These are phyloP conservation scores for Suhomyces choctaworum DNA, from an alignment of 1,139 yeast genomes.

Conservation along the genomic window DNA sequence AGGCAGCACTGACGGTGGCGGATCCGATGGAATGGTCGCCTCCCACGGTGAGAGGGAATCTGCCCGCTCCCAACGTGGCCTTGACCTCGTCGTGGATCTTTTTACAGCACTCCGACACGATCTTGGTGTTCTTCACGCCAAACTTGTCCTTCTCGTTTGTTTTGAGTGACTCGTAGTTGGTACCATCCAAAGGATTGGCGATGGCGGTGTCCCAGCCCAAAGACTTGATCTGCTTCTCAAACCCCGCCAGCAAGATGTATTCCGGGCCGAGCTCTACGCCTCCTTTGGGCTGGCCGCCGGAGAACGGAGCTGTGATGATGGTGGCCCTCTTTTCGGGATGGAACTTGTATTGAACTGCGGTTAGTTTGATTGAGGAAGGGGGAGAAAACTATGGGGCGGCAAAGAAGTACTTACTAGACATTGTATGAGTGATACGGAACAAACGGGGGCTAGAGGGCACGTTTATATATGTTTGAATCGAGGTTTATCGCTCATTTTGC, in stretches of 20 bases:
- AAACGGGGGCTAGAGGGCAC: neutral
- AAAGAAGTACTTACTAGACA: constrained; percentile 14
- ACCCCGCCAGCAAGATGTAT: constrained; percentile 70
- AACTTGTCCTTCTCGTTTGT: constrained; percentile 47
- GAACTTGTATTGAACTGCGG: constrained; percentile 43
- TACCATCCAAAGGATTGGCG: constrained; percentile 56
- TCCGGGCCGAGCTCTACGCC: constrained; percentile 97
- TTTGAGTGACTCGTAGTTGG: constrained; percentile 44
- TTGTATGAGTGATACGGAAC: constrained; percentile 1
- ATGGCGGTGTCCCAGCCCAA: constrained; percentile 73
- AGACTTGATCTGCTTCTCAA: constrained; percentile 57
- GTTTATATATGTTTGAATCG: constrained; percentile 4
- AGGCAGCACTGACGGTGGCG: constrained; percentile 86
- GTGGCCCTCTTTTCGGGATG: constrained; percentile 57
- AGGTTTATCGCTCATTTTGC: constrained; percentile 2
- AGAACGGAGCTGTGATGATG: constrained; percentile 81
- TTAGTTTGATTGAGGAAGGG: constrained; percentile 3
- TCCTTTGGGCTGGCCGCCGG: constrained; percentile 94
- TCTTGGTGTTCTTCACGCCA: constrained; percentile 70
- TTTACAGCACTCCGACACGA: constrained; percentile 74
- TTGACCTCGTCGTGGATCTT: constrained; percentile 63
- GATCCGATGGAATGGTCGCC: constrained; percentile 98
- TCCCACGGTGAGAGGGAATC: constrained; percentile 82
- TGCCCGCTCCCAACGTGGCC: constrained; percentile 45
- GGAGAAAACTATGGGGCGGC: neutral